Evolutionary conservation across 306 rosid species (phyloP).

Genomic region (Hippophae gyantsensis): DNA sequence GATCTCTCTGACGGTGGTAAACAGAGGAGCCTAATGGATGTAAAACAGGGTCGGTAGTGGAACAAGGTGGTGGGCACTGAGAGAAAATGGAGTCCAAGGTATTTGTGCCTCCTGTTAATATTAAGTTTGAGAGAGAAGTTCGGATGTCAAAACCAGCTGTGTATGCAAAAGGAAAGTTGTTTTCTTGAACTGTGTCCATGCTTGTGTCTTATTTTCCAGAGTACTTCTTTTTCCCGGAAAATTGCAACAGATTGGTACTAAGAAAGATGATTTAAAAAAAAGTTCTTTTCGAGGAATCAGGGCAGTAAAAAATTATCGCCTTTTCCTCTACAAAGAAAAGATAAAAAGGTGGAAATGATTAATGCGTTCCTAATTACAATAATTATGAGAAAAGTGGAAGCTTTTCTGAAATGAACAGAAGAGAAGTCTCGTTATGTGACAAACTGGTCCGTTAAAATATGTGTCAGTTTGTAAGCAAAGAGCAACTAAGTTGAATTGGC

Average conservation of each 20-base stretch:
- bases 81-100: conserved; percentile 89
- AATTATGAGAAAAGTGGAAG: too few relatives aligned
- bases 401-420: too few relatives aligned
- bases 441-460: conserved; percentile 13
- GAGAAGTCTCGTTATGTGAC: too few relatives aligned
- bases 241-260: background rate
- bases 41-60: conserved; percentile 12
- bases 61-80: conserved; percentile 17
- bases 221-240: background rate
- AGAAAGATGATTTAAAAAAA: background rate
- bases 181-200: conserved; percentile 36
- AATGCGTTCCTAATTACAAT: too few relatives aligned
- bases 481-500: background rate
- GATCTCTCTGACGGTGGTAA: conserved; percentile 64
- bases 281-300: conserved; percentile 9
- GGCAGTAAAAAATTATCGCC: conserved; percentile 22
- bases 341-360: too few relatives aligned
- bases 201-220: background rate
- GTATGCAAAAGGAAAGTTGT: conserved; percentile 12
- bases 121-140: conserved; percentile 52
- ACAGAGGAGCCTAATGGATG: conserved; percentile 66
- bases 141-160: conserved; percentile 32
- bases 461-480: background rate
- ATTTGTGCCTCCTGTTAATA: conserved; percentile 51
- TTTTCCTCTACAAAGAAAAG: background rate